phyloP scores from a whole-genome alignment of 2,329 filamentous ascomycete genomes.

The Monilinia fructigena region DNA sequence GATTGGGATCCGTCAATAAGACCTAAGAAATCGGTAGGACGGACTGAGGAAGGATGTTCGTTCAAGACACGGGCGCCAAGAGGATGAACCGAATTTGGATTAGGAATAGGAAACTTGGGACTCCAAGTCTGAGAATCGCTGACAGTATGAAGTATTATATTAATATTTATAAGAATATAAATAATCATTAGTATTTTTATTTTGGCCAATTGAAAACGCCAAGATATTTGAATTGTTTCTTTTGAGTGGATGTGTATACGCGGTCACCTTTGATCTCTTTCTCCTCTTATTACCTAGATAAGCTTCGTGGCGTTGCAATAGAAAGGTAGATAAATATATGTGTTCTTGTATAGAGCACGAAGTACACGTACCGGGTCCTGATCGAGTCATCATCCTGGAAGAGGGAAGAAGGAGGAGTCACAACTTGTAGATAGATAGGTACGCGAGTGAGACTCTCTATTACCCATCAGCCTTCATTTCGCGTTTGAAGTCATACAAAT shows the following conservation, averaged over 20 bases:
- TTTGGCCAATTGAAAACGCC: background rate
- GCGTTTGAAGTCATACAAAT: background rate
- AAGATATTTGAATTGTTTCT: background rate
- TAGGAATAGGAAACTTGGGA: background rate
- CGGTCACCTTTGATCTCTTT: too few relatives aligned
- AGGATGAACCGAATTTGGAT: background rate
- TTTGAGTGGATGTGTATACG: background rate
- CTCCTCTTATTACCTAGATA: background rate
- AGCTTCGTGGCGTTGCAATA: conserved; percentile 3
- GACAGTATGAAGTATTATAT: too few relatives aligned
- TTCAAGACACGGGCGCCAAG: conserved; percentile 14
- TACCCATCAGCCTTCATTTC: background rate
- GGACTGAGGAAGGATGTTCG: conserved; percentile 16
- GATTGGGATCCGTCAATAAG: conserved; percentile 16
- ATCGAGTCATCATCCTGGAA: too few relatives aligned
- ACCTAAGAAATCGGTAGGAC: conserved; percentile 16
- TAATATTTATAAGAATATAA: too few relatives aligned
- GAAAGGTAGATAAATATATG: too few relatives aligned
- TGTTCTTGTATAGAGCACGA: too few relatives aligned
- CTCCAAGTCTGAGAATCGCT: too few relatives aligned
- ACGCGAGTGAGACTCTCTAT: too few relatives aligned
- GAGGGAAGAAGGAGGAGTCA: too few relatives aligned
- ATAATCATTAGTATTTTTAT: background rate
- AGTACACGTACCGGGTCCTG: too few relatives aligned
- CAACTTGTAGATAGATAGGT: too few relatives aligned